phyloP scores from a whole-genome alignment of 2,329 filamentous ascomycete species.

The Beauveria rudraprayagi region DNA sequence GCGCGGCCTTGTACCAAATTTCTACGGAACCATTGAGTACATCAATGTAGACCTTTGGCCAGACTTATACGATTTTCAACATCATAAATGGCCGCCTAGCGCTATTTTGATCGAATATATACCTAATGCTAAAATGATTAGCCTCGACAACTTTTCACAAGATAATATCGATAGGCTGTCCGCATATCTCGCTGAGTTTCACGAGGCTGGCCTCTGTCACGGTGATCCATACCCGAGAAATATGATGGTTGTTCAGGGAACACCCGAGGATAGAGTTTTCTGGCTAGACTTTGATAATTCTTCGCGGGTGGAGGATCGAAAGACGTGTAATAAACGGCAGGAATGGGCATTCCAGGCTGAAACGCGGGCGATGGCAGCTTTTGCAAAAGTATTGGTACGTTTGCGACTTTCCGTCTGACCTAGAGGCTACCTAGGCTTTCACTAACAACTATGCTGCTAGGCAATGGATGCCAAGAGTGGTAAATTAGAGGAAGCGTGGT shows the following conservation, averaged over 20 bases:
- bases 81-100: not conserved
- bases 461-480: too few species aligned
- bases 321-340: not conserved
- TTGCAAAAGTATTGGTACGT: not conserved
- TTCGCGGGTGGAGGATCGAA: not conserved
- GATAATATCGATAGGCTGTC: not conserved
- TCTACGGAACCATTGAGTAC: not conserved
- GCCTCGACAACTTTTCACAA: not conserved
- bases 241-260: slow-evolving; percentile 1
- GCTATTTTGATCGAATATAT: not conserved
- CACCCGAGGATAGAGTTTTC: not conserved
- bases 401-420: not conserved
- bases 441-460: too few species aligned
- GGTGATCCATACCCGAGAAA: not conserved
- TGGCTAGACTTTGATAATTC: not conserved
- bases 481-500: too few species aligned
- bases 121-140: not conserved
- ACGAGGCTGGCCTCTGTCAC: not conserved
- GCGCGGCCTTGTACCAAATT: not conserved
- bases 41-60: not conserved
- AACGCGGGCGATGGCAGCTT: not conserved
- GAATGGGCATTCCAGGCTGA: not conserved
- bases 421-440: too few species aligned
- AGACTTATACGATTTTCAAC: not conserved
- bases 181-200: not conserved